Percentiles rank a stretch among this genome's conserved stretches.
phyloP scores from a whole-genome alignment of 768 basidiomycete genomes.

The Hirschioporus abietinus region DNA sequence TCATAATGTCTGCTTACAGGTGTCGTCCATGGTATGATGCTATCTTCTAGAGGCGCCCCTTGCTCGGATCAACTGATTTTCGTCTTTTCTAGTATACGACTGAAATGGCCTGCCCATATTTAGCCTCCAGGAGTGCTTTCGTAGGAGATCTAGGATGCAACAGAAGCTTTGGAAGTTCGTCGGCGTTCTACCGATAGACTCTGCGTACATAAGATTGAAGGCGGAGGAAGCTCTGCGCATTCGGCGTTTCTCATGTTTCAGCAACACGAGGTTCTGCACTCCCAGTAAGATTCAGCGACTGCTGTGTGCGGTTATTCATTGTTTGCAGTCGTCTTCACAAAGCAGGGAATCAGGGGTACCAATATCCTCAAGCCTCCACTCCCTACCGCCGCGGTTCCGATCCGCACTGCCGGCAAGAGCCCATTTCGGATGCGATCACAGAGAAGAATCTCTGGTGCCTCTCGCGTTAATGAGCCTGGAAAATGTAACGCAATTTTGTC shows the following conservation, averaged over 20 bases:
- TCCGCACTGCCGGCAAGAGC: not conserved
- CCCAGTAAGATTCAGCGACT: no score
- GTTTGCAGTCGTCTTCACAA: not conserved
- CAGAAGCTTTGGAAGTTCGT: not conserved
- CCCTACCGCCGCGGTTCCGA: not conserved
- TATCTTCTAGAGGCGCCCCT: not conserved
- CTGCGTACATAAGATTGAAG: not conserved
- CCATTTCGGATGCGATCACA: not conserved
- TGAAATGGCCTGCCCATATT: constrained; percentile 13
- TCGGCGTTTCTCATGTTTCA: not conserved
- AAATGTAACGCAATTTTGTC: not conserved
- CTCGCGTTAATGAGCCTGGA: not conserved
- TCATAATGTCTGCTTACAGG: constrained; percentile 22
- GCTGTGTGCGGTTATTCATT: not conserved
- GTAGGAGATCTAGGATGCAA: no score
- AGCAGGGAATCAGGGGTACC: not conserved
- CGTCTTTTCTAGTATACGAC: constrained; percentile 33
- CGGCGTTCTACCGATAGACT: no score
- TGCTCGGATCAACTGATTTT: constrained; percentile 13
- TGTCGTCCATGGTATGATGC: constrained; percentile 41
- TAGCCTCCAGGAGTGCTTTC: no score
- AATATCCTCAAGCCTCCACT: not conserved
- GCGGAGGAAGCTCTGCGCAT: not conserved
- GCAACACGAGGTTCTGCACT: not conserved
- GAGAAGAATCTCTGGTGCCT: not conserved